These are phyloP conservation scores for Bathelium albidoporum DNA, from an alignment of 495 filamentous ascomycete species.

Conservation along the genomic window DNA sequence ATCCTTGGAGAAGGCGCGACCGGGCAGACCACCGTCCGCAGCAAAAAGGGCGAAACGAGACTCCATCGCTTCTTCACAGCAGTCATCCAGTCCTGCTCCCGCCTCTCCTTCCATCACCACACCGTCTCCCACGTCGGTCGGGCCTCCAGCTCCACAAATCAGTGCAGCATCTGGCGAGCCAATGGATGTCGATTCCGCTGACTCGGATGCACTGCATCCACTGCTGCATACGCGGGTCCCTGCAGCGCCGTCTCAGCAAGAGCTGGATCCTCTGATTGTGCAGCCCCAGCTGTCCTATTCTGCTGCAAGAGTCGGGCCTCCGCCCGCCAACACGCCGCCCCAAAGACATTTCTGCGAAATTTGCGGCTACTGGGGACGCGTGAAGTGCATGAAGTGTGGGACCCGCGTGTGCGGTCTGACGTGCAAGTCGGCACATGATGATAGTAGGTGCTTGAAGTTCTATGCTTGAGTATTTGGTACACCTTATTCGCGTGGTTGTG, in stretches of 20 bases:
- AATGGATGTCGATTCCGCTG: constrained; percentile 38
- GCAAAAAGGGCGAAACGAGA: not conserved
- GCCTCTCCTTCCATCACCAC: not conserved
- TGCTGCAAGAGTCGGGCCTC: constrained; percentile 56
- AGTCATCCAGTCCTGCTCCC: not conserved
- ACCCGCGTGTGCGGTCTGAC: constrained; percentile 69
- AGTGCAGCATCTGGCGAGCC: constrained; percentile 22
- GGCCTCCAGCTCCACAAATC: too few relatives aligned
- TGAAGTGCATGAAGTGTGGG: constrained; percentile 77
- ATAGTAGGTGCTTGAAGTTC: constrained; percentile 55
- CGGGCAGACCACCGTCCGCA: constrained; percentile 12
- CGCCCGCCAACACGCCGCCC: constrained; percentile 39
- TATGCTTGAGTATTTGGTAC: constrained; percentile 18
- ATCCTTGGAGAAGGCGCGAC: constrained; percentile 9
- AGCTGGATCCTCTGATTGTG: constrained; percentile 57
- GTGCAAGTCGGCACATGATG: constrained; percentile 69
- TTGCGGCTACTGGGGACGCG: constrained; percentile 87
- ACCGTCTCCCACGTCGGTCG: not conserved
- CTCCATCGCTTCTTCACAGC: not conserved
- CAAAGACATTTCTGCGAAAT: constrained; percentile 68
- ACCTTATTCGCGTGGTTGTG: too few relatives aligned
- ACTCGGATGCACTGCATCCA: constrained; percentile 51
- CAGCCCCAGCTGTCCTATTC: constrained; percentile 71
- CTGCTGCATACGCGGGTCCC: constrained; percentile 48
- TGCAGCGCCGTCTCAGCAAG: constrained; percentile 46